These are phyloP conservation scores for Phoma sp. DNA, from an alignment of 2,329 filamentous ascomycete species.

Conservation along the genomic window DNA sequence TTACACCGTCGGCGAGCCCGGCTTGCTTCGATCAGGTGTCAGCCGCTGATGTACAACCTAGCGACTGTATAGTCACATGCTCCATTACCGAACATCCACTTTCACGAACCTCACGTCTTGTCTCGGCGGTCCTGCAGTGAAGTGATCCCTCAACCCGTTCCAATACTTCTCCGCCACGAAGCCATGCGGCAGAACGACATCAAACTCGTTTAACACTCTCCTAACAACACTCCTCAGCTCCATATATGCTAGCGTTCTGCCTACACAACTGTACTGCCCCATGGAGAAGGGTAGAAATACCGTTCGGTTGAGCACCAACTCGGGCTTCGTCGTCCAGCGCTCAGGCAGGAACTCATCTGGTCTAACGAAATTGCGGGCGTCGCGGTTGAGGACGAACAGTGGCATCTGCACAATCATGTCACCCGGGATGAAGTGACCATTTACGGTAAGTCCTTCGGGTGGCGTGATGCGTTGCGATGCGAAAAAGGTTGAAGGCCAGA, in stretches of 20 bases:
- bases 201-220: slow-evolving; percentile 66
- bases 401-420: slow-evolving; percentile 36
- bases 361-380: slow-evolving; percentile 28
- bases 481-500: slow-evolving; percentile 38
- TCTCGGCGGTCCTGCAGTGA: slow-evolving; percentile 32
- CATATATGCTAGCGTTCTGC: slow-evolving; percentile 69
- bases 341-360: slow-evolving; percentile 38
- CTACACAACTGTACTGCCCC: slow-evolving; percentile 72
- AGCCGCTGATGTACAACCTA: neutral
- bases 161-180: slow-evolving; percentile 27
- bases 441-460: slow-evolving; percentile 34
- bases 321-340: slow-evolving; percentile 29
- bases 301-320: slow-evolving; percentile 33
- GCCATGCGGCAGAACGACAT: slow-evolving; percentile 44
- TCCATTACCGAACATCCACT: neutral
- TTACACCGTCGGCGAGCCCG: neutral
- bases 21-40: neutral
- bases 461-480: slow-evolving; percentile 39
- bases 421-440: slow-evolving; percentile 35
- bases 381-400: slow-evolving; percentile 25
- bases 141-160: slow-evolving; percentile 31
- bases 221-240: slow-evolving; percentile 69
- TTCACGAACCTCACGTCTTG: slow-evolving; percentile 25
- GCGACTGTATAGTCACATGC: neutral
- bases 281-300: slow-evolving; percentile 77